Evolutionary conservation across 2,329 filamentous ascomycete species (phyloP), one percentile per base, ranked within the genome.

Genomic region (Fusarium lyarnte): DNA sequence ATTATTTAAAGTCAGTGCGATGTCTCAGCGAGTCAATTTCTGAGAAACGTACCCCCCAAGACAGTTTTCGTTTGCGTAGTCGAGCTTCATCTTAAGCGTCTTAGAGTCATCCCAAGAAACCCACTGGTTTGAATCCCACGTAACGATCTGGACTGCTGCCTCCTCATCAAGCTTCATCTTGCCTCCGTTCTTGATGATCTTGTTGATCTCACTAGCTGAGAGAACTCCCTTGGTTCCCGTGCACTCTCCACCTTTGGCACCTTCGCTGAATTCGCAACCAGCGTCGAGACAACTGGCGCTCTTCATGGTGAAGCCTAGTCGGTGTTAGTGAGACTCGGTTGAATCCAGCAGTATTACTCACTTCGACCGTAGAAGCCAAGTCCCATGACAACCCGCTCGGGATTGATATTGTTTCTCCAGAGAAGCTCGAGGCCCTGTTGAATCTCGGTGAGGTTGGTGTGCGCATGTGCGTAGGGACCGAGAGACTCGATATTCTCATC

Each of bases 61-160:
- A 2, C 58, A 60, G 0, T 5, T 1, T 23, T 60, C 58, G 1
- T 54, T 60, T 1, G 58, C 58, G 1, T 60, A 60, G 38, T 54
- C 58, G 12, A 60, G 23, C 7, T 60, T 60, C 36, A 42, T 60
- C n/a, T 53, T 60, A 10, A 60, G 58, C 0, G 58, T 60, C 19
- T 60, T n/a, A 0, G 58, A 29, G 0, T 60, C 58, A 4, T 60
- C 58, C 58, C 58, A 60, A 0, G 58, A 60, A 0, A 60, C 58
- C 58, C 58, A 60, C 4, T 60, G 58, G 0, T 60, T 54, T 1
- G 46, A 36, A 1, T 60, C 38, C 57, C 58, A 60, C 0, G 46
- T 60, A 0, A 60, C 58, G 0, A 60, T 60, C 23, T 60, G 29
- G 0, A 60, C 46, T 0, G 27, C 58, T 0, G 58, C 46, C 0